Evolutionary conservation across 192 early-diverging fungal species (phyloP).

Genomic region (Backusella macrospora): DNA sequence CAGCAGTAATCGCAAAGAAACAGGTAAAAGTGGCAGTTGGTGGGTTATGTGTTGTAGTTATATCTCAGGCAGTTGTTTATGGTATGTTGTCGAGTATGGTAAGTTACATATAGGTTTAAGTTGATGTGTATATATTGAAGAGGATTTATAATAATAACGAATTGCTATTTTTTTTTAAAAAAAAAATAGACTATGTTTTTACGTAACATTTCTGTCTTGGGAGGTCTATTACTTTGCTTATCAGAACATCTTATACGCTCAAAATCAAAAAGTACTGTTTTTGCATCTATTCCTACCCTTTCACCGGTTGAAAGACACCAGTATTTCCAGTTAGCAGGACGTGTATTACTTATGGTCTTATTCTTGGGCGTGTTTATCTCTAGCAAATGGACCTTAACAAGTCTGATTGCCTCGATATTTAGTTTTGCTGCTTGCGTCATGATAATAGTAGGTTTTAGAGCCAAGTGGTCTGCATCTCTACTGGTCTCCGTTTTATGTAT

Average conservation of each 20-base stretch:
- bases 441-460: conserved; percentile 97
- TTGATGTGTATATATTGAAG: no score
- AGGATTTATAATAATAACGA: no score
- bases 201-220: conserved; percentile 87
- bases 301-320: conserved; percentile 82
- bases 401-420: conserved; percentile 71
- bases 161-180: no score
- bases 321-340: conserved; percentile 90
- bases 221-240: conserved; percentile 92
- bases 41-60: conserved; percentile 80
- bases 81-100: conserved; percentile 87
- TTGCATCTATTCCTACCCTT: conserved; percentile 84
- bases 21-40: conserved; percentile 81
- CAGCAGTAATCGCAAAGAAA: conserved; percentile 78
- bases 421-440: conserved; percentile 85
- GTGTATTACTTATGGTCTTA: conserved; percentile 89
- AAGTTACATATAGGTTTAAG: not conserved
- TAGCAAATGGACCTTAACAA: conserved; percentile 73
- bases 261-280: conserved; percentile 69
- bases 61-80: conserved; percentile 90
- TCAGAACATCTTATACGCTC: conserved; percentile 65
- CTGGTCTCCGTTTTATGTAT: conserved; percentile 86
- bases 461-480: conserved; percentile 93
- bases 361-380: conserved; percentile 90
- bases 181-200: conserved; percentile 67